phyloP scores from a whole-genome alignment of 1,284 basidiomycete species.

The Tausonia pullulans region DNA sequence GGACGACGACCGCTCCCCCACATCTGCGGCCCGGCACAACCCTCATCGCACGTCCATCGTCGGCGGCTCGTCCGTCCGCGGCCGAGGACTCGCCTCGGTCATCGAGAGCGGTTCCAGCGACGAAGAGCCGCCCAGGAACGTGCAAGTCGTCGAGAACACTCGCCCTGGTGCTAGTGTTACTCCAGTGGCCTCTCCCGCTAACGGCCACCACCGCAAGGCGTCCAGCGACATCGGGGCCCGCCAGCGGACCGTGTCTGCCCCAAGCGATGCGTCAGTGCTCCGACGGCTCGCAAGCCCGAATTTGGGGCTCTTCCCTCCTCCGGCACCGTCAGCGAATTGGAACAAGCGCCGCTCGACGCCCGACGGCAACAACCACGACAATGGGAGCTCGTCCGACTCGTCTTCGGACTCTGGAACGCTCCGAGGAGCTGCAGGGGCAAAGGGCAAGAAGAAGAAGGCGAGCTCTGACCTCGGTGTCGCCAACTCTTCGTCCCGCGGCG shows the following conservation, averaged over 20 bases:
- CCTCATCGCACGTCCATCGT: constrained; percentile 3
- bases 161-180: neutral
- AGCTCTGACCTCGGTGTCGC: constrained; percentile 12
- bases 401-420: constrained; percentile 13
- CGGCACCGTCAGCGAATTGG: constrained; percentile 8
- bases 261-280: neutral
- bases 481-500: neutral
- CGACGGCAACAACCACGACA: neutral
- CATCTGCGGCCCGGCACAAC: neutral
- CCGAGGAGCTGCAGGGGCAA: neutral
- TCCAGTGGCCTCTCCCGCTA: too few relatives aligned
- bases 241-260: neutral
- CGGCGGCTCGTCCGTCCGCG: neutral
- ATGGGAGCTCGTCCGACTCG: constrained; percentile 4
- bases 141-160: constrained; percentile 17
- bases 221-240: constrained; percentile 3
- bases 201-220: neutral
- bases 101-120: constrained; percentile 12
- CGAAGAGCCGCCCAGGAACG: neutral
- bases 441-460: too few relatives aligned
- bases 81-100: constrained; percentile 9
- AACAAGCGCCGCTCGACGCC: constrained; percentile 1
- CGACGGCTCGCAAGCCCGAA: neutral
- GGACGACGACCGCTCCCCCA: neutral
- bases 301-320: constrained; percentile 1